Conservation (phyloP, 495 filamentous ascomycete genomes). For the Penicillium cinerascens region DNA sequence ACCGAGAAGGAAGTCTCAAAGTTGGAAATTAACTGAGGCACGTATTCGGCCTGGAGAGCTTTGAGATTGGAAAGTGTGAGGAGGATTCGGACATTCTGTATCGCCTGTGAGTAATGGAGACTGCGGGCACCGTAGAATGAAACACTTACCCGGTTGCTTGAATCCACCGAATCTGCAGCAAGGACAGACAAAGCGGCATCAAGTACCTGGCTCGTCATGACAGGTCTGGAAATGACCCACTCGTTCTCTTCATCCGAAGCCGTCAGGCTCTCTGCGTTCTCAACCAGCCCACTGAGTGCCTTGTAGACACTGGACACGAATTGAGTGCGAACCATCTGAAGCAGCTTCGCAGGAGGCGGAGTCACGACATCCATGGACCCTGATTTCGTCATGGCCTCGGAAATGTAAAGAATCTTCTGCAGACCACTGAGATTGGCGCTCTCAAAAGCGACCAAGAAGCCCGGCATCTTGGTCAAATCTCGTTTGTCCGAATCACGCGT, state of each 20-base stretch:
- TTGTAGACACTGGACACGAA: constrained; percentile 93
- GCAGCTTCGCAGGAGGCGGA: constrained; percentile 75
- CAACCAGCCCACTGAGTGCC: constrained; percentile 87
- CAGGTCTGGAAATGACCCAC: constrained; percentile 34
- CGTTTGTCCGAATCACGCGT: constrained; percentile 68
- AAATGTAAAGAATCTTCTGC: constrained; percentile 92
- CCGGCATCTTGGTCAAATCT: constrained; percentile 88
- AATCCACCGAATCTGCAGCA: constrained; percentile 58
- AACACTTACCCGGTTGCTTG: constrained; percentile 61
- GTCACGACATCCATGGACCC: constrained; percentile 70
- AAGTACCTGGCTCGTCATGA: constrained; percentile 23
- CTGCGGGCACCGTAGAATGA: neutral
- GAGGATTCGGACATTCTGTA: constrained; percentile 83
- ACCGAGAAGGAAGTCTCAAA: constrained; percentile 90
- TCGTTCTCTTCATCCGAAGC: constrained; percentile 59
- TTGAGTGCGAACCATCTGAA: constrained; percentile 79
- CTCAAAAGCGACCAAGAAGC: constrained; percentile 76
- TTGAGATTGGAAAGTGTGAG: constrained; percentile 89
- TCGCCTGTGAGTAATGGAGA: constrained; percentile 15
- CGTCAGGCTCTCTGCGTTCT: constrained; percentile 77
- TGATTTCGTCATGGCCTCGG: constrained; percentile 69
- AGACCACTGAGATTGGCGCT: constrained; percentile 70
- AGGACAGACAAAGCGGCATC: constrained; percentile 34
- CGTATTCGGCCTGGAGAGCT: constrained; percentile 67
- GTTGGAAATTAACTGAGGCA: constrained; percentile 76